These are phyloP conservation scores for Dendrocalamus sinicus DNA, from an alignment of 176 grass and related monocot species.

Conservation along the genomic window DNA sequence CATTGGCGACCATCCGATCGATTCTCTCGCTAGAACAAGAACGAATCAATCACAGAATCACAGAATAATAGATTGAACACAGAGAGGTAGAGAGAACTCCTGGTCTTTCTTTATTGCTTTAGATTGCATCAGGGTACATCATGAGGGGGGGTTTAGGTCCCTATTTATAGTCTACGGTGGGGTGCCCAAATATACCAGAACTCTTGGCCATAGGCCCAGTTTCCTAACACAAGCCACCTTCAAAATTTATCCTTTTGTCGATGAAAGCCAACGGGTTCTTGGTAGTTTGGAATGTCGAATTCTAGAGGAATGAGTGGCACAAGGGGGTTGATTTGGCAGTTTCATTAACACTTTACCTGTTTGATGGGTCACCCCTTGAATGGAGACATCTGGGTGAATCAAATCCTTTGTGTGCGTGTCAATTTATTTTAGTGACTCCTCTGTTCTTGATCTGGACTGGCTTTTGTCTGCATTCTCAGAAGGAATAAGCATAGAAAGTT, in stretches of 20 bases:
- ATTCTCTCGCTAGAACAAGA: no score
- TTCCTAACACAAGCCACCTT: no score
- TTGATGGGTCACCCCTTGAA: constrained; percentile 21
- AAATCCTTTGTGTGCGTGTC: constrained; percentile 48
- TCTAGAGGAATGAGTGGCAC: constrained; percentile 20
- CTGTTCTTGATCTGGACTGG: neutral
- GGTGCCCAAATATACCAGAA: no score
- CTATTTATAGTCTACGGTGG: no score
- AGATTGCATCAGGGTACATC: no score
- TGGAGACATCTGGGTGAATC: constrained; percentile 2
- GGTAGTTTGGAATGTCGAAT: constrained; percentile 39
- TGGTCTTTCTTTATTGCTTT: no score
- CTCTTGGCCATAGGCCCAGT: no score
- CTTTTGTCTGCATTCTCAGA: constrained; percentile 10
- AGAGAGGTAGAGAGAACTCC: no score
- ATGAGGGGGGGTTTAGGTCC: no score
- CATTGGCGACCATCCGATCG: no score
- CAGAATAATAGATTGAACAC: no score
- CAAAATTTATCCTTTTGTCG: constrained; percentile 12
- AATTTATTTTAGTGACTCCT: constrained; percentile 29
- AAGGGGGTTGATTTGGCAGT: constrained; percentile 29
- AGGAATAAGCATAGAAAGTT: constrained; percentile 20
- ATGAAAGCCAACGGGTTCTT: neutral
- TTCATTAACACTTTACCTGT: constrained; percentile 37
- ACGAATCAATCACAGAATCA: no score